phyloP scores from a whole-genome alignment of 2,329 filamentous ascomycete species.

The Arthrinium puccinioides region DNA sequence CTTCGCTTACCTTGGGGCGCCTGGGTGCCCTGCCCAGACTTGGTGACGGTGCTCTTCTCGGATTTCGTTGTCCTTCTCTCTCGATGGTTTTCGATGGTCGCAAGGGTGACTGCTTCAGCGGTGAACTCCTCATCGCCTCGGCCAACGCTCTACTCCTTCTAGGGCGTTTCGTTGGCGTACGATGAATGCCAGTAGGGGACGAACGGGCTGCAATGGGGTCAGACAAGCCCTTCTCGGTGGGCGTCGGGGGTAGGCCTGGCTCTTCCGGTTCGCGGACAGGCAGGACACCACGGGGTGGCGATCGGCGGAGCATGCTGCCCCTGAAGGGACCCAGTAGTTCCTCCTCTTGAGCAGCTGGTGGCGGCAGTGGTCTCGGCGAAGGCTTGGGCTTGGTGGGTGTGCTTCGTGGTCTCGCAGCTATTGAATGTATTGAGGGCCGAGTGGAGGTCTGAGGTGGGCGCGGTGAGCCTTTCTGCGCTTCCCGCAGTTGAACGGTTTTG shows the following conservation, averaged over 20 bases:
- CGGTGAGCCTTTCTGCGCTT: background rate
- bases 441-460: constrained; percentile 5
- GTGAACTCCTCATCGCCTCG: constrained; percentile 36
- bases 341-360: constrained; percentile 33
- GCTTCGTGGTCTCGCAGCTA: constrained; percentile 29
- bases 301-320: constrained; percentile 27
- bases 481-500: background rate
- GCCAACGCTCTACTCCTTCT: constrained; percentile 33
- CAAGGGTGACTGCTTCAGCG: constrained; percentile 36
- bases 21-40: no score
- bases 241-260: constrained; percentile 57
- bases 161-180: constrained; percentile 45
- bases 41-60: no score
- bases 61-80: background rate
- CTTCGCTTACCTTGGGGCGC: no score
- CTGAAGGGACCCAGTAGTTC: constrained; percentile 35
- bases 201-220: constrained; percentile 45
- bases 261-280: constrained; percentile 35
- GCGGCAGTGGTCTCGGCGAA: constrained; percentile 38
- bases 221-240: constrained; percentile 36
- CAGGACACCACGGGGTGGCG: constrained; percentile 25
- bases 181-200: constrained; percentile 52
- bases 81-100: constrained; percentile 14
- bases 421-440: constrained; percentile 7
- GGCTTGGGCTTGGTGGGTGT: constrained; percentile 36